A percentile compares a stretch with the other conserved stretches of the same genome.
Evolutionary conservation across 73 alveolate species (phyloP).

Genomic region (Paramecium tetraurelia): DNA sequence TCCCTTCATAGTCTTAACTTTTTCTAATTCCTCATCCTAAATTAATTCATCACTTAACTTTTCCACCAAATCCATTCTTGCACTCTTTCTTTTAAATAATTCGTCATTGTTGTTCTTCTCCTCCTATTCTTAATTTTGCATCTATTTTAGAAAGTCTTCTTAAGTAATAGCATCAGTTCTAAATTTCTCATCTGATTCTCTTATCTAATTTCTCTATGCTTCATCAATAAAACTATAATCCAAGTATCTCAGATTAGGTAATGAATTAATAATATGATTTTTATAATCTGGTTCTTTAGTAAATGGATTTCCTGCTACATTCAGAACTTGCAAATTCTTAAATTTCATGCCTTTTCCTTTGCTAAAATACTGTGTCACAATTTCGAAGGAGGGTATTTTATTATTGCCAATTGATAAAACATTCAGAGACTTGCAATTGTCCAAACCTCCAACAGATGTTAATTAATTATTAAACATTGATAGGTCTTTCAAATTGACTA

Average conservation of each 20-base stretch:
- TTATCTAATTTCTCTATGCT: slow-evolving; percentile 68
- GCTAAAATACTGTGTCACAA: slow-evolving; percentile 61
- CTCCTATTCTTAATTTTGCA: slow-evolving; percentile 26
- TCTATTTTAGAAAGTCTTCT: background rate
- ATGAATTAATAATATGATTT: slow-evolving; percentile 71
- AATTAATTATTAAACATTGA: slow-evolving; percentile 79
- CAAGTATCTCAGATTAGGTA: slow-evolving; percentile 74
- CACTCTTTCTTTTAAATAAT: slow-evolving; percentile 4
- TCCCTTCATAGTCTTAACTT: slow-evolving; percentile 44
- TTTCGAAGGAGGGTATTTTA: slow-evolving; percentile 59
- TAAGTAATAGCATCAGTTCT: slow-evolving; percentile 51
- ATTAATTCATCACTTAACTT: slow-evolving; percentile 38
- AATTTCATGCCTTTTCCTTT: slow-evolving; percentile 50
- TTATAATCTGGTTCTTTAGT: slow-evolving; percentile 77
- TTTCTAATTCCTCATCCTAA: slow-evolving; percentile 33
- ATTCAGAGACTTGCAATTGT: slow-evolving; percentile 70
- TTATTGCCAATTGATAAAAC: slow-evolving; percentile 82
- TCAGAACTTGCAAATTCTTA: slow-evolving; percentile 78
- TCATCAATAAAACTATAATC: slow-evolving; percentile 81
- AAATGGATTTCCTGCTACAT: slow-evolving; percentile 85
- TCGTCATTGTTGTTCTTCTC: slow-evolving; percentile 4
- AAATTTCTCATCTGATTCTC: slow-evolving; percentile 65
- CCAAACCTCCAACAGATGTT: slow-evolving; percentile 70
- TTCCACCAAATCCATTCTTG: slow-evolving; percentile 43
- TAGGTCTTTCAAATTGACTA: slow-evolving; percentile 79